phyloP scores from a whole-genome alignment of 2,329 filamentous ascomycete genomes.

The Plenodomus lindquistii region DNA sequence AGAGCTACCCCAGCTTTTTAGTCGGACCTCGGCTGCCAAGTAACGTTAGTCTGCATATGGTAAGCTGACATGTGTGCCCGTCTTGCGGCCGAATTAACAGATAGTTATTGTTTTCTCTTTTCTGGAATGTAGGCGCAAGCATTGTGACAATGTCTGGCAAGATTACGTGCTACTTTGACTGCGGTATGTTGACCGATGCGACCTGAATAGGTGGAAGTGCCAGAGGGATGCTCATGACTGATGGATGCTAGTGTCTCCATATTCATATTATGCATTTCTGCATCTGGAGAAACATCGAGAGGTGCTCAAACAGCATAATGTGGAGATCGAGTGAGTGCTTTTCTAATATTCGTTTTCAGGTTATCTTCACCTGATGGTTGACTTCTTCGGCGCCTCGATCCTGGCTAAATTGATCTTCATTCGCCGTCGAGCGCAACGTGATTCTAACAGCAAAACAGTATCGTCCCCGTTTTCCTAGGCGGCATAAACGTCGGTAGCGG shows the following conservation, averaged over 20 bases:
- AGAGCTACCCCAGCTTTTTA: slow-evolving; percentile 1
- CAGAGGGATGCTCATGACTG: slow-evolving; percentile 9
- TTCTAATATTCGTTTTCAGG: not conserved
- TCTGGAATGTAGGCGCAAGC: no score
- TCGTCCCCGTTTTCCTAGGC: slow-evolving; percentile 71
- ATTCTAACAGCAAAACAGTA: slow-evolving; percentile 48
- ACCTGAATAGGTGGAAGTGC: not conserved
- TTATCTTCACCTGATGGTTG: not conserved
- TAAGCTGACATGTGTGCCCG: no score
- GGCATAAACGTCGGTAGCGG: slow-evolving; percentile 50
- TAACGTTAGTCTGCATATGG: not conserved
- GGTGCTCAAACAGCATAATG: slow-evolving; percentile 59
- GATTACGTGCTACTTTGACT: slow-evolving; percentile 70
- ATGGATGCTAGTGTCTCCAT: slow-evolving; percentile 61
- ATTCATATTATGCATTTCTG: slow-evolving; percentile 57
- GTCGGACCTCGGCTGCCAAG: slow-evolving; percentile 34
- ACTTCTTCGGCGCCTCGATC: not conserved
- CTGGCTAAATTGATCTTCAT: no score
- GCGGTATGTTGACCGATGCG: slow-evolving; percentile 54
- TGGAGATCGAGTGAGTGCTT: slow-evolving; percentile 67
- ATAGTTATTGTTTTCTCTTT: slow-evolving; percentile 1
- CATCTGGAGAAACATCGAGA: slow-evolving; percentile 62
- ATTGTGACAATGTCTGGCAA: slow-evolving; percentile 57
- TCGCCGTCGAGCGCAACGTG: no score
- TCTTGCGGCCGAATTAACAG: no score